A percentile compares a stretch with the other conserved stretches of the same genome.
Evolutionary conservation across 176 grass and related monocot species (phyloP).

Genomic region (Triticum timopheevii): DNA sequence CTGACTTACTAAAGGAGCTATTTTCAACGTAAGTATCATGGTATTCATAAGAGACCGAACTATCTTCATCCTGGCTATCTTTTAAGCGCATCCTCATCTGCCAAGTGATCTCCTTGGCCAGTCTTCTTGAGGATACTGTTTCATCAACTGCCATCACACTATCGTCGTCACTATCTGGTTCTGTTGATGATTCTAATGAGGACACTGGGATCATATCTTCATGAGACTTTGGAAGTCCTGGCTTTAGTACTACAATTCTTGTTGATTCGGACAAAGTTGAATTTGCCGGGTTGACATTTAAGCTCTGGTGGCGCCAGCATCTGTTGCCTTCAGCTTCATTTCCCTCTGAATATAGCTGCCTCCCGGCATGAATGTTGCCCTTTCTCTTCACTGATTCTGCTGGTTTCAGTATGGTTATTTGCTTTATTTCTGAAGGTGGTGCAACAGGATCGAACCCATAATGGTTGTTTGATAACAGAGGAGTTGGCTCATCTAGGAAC

Average conservation of each 20-base stretch:
- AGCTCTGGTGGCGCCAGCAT: constrained; percentile 38
- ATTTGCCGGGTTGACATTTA: constrained; percentile 40
- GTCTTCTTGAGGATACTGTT: constrained; percentile 43
- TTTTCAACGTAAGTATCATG: constrained; percentile 47
- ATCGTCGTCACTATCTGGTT: constrained; percentile 43
- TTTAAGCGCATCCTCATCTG: constrained; percentile 62
- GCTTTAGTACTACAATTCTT: constrained; percentile 93
- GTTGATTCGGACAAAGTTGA: constrained; percentile 63
- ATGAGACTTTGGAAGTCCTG: constrained; percentile 44
- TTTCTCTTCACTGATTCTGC: constrained; percentile 59
- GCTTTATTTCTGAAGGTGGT: constrained; percentile 63
- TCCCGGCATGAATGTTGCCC: constrained; percentile 24
- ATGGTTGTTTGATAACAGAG: constrained; percentile 51
- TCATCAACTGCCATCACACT: constrained; percentile 48
- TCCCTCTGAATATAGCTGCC: constrained; percentile 52
- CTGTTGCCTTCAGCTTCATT: constrained; percentile 38
- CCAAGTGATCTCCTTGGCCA: constrained; percentile 57
- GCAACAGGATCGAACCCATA: constrained; percentile 38
- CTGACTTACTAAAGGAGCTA: constrained; percentile 68
- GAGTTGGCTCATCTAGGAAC: constrained; percentile 84
- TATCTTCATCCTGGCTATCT: constrained; percentile 43
- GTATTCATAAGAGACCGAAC: constrained; percentile 33
- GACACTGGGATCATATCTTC: constrained; percentile 31
- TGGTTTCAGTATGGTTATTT: constrained; percentile 91
- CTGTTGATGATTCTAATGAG: constrained; percentile 28